Percentiles rank a stretch among this genome's conserved stretches.
Evolutionary conservation across 2,329 filamentous ascomycete genomes (phyloP).

Genomic region (Colletotrichum tabaci): DNA sequence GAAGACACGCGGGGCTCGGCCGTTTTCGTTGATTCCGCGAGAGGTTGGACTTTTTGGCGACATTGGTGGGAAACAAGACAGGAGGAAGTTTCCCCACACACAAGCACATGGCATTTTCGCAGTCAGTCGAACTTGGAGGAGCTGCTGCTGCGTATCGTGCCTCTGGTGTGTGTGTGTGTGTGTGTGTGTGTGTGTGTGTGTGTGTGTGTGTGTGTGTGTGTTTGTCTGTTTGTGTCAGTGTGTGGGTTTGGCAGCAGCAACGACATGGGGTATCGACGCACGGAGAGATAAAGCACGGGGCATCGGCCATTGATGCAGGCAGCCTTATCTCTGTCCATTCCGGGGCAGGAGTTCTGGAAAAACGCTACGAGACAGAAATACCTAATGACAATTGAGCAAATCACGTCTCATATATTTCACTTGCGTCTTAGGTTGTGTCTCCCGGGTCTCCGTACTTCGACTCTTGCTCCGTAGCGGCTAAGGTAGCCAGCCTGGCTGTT

Average conservation of each 20-base stretch:
- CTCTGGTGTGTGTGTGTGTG: background rate
- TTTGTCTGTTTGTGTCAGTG: background rate
- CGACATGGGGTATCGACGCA: constrained; percentile 33
- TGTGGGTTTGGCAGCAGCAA: constrained; percentile 5
- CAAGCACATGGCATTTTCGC: constrained; percentile 33
- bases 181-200: too few relatives aligned
- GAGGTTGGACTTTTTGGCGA: background rate
- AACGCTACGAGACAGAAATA: constrained; percentile 55
- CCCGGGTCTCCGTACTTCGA: background rate
- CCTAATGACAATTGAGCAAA: constrained; percentile 55
- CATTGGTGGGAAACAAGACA: background rate
- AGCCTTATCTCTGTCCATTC: constrained; percentile 51
- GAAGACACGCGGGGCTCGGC: constrained; percentile 10
- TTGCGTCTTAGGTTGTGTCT: constrained; percentile 6
- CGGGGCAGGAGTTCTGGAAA: constrained; percentile 24
- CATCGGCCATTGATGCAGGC: constrained; percentile 37
- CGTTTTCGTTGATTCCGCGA: constrained; percentile 27
- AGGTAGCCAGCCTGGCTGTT: background rate
- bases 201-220: constrained; percentile 3
- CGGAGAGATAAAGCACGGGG: constrained; percentile 42
- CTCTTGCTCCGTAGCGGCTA: background rate
- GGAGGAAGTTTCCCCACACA: constrained; percentile 12
- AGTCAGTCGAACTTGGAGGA: background rate
- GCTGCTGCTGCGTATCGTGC: background rate
- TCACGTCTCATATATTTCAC: constrained; percentile 42